Evolutionary conservation across 1,284 basidiomycete genomes (phyloP), one percentile per base, ranked within the genome.

Genomic region (Ustilago shanxiensis): DNA sequence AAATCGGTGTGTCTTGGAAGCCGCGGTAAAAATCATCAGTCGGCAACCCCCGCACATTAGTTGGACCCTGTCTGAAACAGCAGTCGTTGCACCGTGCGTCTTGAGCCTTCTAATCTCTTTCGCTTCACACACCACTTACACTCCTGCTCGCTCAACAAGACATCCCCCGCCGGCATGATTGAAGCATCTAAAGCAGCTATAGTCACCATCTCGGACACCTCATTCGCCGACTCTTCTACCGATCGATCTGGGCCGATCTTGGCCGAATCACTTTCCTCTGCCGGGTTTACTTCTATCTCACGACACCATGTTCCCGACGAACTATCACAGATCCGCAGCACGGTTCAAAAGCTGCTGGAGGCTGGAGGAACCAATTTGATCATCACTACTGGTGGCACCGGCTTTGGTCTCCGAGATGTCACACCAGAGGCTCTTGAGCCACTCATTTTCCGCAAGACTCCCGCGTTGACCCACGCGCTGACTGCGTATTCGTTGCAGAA

Each of bases 311-410:
- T 71, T 10, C 18, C 69, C 2, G 82, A 83, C 56, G 71, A 83
- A 7, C 9, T 55, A 9, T 35, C 18, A 0, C 8, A 44, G 9
- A 72, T 76, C 29, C 60, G 44, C 3, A 5, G 29, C 4, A n/a
- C 29, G 1, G 61, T 76, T 1, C 14, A 26, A 4, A 14, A 31
- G 2, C 26, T 79, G 61, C 28, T 63, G 6, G 79, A 81, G 16
- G 31, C 53, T 2, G 26, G 52, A 4, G 29, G 26, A 0, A 29
- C 76, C 7, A 57, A 74, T 6, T 56, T 83, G 24, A 66, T 83
- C 26, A 87, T 95, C 66, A 93, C 93, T 4, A 93, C 92, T 0
- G 94, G 94, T 11, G 94, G 94, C 2, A 95, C 94, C 0, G 94
- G 94, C 5, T 94, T 95, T 81, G 92, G 93, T 2, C 87, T 89